Evolutionary conservation across 345 rosid genomes (phyloP), one percentile per base, ranked within the genome.

Genomic region (Populus davidiana): DNA sequence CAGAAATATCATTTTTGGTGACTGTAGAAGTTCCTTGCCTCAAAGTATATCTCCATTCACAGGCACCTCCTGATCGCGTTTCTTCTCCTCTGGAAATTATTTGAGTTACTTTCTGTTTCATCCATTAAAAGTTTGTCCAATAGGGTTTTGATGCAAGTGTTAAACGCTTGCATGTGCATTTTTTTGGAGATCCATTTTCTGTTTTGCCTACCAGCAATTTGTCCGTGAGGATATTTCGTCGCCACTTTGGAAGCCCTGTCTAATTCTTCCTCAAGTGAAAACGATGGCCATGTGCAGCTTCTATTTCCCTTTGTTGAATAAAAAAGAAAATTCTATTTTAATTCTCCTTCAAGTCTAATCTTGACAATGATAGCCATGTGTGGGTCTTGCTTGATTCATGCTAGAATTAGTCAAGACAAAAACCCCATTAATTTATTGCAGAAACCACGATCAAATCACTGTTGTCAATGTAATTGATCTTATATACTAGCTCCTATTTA

Each of bases 281-380:
- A 74, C 69, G 85, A 82, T 59, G 29, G 80, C 68, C 82, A 79
- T 27, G 80, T 79, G 82, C 38, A 62, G 47, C 9, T 35, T 47
- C 13, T 27, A 67, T 69, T 31, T 8, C 20, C 13, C 23, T 33
- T 47, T 23, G 64, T 27, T 10, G 21, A 69, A 3, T 31, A 39
- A 68, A 39, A 54, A 8, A 21, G 67, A 35, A 68, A 71, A 72
- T 68, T 39, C 68, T 31, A 36, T 18, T 25, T 80, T 69, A 69
- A 63, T 17, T 64, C 44, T 31, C 29, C 35, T 62, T 39, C 43
- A 66, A 75, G 70, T n/a, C 56, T 31, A 35, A 11, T 47, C 52
- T 18, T 77, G 81, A 73, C 52, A 64, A 70, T 11, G 78, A 81
- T 70, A 70, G 70, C 81, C 74, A 75, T 39, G 79, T 67, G 68